phyloP scores from a whole-genome alignment of 805 yeast genomes.

The Wickerhamiella musiphila region DNA sequence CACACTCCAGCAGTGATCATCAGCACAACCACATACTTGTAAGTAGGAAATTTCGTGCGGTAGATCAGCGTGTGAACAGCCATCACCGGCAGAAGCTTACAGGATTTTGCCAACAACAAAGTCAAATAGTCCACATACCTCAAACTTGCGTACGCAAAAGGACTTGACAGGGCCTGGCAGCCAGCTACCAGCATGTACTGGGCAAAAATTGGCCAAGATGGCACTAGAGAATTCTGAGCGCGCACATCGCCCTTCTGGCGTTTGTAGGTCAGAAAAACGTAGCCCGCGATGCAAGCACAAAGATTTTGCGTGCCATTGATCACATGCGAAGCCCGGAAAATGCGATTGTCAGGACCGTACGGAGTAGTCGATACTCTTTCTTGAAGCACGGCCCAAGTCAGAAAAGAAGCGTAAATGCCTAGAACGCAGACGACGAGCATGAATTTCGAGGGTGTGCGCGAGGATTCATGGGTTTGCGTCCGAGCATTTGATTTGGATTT shows the following conservation, averaged over 20 bases:
- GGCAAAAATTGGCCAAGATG: conserved; percentile 9
- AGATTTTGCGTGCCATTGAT: conserved; percentile 58
- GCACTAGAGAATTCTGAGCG: conserved; percentile 6
- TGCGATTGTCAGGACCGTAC: conserved; percentile 38
- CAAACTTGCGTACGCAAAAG: conserved; percentile 63
- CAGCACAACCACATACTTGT: conserved; percentile 63
- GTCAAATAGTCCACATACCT: conserved; percentile 76
- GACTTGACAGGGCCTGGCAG: conserved; percentile 68
- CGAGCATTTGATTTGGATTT: background rate
- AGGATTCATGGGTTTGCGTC: background rate
- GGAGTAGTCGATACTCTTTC: conserved; percentile 69
- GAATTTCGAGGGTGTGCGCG: background rate
- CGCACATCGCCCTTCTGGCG: conserved; percentile 20
- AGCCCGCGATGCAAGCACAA: conserved; percentile 56
- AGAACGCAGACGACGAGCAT: conserved; percentile 20
- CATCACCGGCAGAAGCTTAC: conserved; percentile 91
- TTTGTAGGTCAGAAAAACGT: conserved; percentile 29
- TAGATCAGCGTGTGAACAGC: conserved; percentile 58
- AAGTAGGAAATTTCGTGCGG: conserved; percentile 48
- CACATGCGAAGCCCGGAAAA: conserved; percentile 63
- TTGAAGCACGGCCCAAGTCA: conserved; percentile 85
- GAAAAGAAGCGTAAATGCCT: conserved; percentile 75
- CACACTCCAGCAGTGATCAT: conserved; percentile 74
- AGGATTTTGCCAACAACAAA: conserved; percentile 73
- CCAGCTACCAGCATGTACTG: conserved; percentile 19